Percentiles rank a stretch among this genome's conserved stretches.
These are phyloP conservation scores for Trichomonascus vanleenenianus DNA, from an alignment of 805 yeast species.

Conservation along the genomic window DNA sequence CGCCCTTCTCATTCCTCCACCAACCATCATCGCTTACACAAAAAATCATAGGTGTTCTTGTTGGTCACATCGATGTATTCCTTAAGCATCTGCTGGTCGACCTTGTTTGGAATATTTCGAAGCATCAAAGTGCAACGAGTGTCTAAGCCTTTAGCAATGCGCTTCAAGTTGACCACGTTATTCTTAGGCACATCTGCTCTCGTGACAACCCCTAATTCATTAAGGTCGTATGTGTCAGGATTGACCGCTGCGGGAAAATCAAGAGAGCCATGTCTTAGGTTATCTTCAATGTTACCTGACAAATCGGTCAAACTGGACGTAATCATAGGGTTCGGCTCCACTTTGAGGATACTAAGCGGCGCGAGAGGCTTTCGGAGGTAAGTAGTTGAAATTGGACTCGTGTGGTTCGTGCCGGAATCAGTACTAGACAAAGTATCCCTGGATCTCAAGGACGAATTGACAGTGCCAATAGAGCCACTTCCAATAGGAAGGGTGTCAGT, in stretches of 20 bases:
- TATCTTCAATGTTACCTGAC: conserved; percentile 5
- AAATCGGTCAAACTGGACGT: conserved; percentile 3
- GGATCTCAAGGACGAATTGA: too few species aligned
- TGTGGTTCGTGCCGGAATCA: too few species aligned
- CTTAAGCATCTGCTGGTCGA: conserved; percentile 39
- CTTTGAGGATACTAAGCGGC: neutral
- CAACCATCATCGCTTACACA: conserved; percentile 32
- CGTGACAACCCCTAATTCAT: conserved; percentile 15
- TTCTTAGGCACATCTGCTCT: conserved; percentile 26
- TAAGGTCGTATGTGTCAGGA: neutral
- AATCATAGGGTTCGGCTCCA: neutral
- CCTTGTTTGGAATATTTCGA: conserved; percentile 47
- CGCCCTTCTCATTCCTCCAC: neutral
- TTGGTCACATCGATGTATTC: conserved; percentile 40
- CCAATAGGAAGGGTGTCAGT: too few species aligned
- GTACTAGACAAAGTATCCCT: too few species aligned
- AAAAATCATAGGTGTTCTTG: conserved; percentile 30
- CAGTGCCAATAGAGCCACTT: too few species aligned
- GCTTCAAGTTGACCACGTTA: conserved; percentile 34
- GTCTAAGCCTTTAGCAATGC: conserved; percentile 37
- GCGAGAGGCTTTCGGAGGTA: too few species aligned
- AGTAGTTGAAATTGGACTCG: too few species aligned
- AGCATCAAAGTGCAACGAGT: conserved; percentile 44
- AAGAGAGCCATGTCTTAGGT: conserved; percentile 6
- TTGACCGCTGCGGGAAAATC: conserved; percentile 1